Conservation (phyloP, 306 rosid genomes). For the Medicago lupulina region DNA sequence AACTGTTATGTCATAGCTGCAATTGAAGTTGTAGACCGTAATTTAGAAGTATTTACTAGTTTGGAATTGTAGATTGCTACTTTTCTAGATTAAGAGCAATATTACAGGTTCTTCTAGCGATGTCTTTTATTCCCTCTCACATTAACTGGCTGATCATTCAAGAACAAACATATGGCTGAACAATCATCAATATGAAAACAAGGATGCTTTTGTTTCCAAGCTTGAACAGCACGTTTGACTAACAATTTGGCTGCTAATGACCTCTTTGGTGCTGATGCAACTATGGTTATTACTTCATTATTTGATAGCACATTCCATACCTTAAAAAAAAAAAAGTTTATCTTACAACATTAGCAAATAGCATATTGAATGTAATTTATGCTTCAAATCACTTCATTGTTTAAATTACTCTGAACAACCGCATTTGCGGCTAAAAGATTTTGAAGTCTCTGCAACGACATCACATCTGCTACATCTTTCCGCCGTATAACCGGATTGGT, state of each 20-base stretch:
- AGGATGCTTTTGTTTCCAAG: conserved; percentile 63
- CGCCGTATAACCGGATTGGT: not conserved
- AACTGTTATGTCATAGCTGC: no score
- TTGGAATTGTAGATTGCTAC: not conserved
- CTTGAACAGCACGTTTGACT: conserved; percentile 61
- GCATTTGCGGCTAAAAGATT: not conserved
- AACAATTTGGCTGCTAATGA: conserved; percentile 70
- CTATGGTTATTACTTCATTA: conserved; percentile 67
- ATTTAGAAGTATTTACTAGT: not conserved
- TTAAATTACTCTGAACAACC: not conserved
- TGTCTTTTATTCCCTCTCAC: conserved; percentile 20
- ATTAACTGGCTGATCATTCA: conserved; percentile 42
- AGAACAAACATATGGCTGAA: conserved; percentile 69
- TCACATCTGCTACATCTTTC: not conserved
- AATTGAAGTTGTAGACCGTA: not conserved
- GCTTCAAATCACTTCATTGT: not conserved
- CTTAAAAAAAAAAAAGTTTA: conserved; percentile 52
- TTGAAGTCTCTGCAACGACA: not conserved
- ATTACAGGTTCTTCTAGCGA: conserved; percentile 11
- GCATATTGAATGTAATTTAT: not conserved
- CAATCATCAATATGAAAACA: conserved; percentile 64
- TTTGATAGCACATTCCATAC: conserved; percentile 85
- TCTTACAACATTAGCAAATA: not conserved
- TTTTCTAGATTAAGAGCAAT: conserved; percentile 28
- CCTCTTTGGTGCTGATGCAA: conserved; percentile 66